A percentile compares a stretch with the other conserved stretches of the same genome.
Evolutionary conservation across 345 rosid genomes (phyloP).

Genomic region (Salix koriyanagi): DNA sequence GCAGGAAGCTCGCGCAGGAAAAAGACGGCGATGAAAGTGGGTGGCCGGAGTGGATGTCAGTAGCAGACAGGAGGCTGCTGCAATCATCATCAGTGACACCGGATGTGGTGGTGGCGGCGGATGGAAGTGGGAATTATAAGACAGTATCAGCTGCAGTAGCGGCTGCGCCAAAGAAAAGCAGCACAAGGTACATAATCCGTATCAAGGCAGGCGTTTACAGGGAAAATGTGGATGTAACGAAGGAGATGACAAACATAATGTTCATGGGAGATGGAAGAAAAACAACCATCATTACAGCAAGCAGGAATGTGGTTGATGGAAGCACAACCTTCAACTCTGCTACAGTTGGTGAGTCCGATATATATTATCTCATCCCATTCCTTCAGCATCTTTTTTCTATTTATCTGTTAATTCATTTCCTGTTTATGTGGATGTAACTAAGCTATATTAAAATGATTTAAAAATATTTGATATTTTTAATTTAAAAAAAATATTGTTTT

Average conservation of each 20-base stretch:
- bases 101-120: slow-evolving; percentile 70
- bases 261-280: slow-evolving; percentile 74
- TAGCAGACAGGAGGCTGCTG: slow-evolving; percentile 58
- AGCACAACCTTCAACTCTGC: slow-evolving; percentile 84
- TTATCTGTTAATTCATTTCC: not conserved
- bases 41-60: slow-evolving; percentile 82
- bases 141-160: slow-evolving; percentile 66
- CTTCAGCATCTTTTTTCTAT: not conserved
- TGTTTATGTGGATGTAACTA: no score
- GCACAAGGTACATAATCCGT: slow-evolving; percentile 54
- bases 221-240: slow-evolving; percentile 73
- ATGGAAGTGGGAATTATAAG: slow-evolving; percentile 67
- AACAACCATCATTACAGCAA: slow-evolving; percentile 63
- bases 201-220: slow-evolving; percentile 73
- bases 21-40: not conserved
- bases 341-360: slow-evolving; percentile 66
- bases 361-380: not conserved
- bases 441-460: no score
- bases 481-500: no score
- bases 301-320: slow-evolving; percentile 66
- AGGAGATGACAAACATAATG: slow-evolving; percentile 65
- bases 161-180: slow-evolving; percentile 63
- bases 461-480: no score
- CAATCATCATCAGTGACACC: slow-evolving; percentile 58
- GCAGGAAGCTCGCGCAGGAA: slow-evolving; percentile 47